phyloP scores from a whole-genome alignment of 202 grass and related monocot species.

The Digitaria exilis region DNA sequence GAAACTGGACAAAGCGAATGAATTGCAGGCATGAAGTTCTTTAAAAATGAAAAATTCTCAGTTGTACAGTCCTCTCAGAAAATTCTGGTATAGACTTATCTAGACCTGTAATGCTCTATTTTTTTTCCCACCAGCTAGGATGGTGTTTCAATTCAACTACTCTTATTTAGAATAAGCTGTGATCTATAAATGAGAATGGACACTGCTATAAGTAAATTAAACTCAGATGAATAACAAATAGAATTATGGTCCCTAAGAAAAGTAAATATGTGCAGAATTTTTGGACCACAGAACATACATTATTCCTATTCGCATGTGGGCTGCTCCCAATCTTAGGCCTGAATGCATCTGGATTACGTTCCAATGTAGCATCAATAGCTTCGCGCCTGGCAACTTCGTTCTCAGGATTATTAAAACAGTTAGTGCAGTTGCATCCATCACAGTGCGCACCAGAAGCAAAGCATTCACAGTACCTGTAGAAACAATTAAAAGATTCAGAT shows the following conservation, averaged over 20 bases:
- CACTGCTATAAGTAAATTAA: conserved; percentile 4
- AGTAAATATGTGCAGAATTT: conserved; percentile 24
- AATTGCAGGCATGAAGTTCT: conserved; percentile 2
- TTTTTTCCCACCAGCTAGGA: not conserved
- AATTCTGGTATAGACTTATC: conserved; percentile 5
- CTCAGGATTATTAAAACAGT: conserved; percentile 94
- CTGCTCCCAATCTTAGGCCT: conserved; percentile 97
- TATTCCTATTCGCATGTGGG: conserved; percentile 68
- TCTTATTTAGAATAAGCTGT: conserved; percentile 17
- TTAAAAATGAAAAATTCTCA: not conserved
- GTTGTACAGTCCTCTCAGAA: not conserved
- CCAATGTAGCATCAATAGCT: conserved; percentile 88
- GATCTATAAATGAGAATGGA: not conserved
- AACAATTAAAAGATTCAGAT: conserved; percentile 27
- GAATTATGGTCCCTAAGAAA: conserved; percentile 27
- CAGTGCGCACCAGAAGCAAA: conserved; percentile 90
- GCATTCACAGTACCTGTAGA: conserved; percentile 92
- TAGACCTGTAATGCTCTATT: not conserved
- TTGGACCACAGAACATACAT: conserved; percentile 64
- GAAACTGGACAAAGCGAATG: not conserved
- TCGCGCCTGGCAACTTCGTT: conserved; percentile 87
- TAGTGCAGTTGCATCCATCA: conserved; percentile 92
- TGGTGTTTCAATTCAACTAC: conserved; percentile 8
- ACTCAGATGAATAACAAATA: conserved; percentile 8
- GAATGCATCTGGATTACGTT: conserved; percentile 96